phyloP scores from a whole-genome alignment of 2,329 filamentous ascomycete genomes.

The Aaosphaeria arxii region DNA sequence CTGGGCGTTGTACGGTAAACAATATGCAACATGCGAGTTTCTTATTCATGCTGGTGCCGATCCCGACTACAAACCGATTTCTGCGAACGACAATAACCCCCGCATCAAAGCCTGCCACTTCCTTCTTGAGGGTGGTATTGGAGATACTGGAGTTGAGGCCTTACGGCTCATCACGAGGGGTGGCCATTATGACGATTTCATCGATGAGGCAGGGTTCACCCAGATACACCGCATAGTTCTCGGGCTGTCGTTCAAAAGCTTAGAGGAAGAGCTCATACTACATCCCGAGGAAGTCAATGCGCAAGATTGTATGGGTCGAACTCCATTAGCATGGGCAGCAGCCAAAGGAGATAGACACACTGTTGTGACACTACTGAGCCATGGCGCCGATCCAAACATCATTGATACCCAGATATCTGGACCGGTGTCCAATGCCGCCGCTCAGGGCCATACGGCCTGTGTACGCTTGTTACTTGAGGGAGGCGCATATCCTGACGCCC shows the following conservation, averaged over 20 bases:
- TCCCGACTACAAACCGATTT: constrained; percentile 23
- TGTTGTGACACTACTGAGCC: neutral
- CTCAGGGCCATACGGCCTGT: neutral
- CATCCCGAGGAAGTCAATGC: neutral
- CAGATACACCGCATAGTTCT: constrained; percentile 19
- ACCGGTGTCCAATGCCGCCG: neutral
- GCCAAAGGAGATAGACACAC: neutral
- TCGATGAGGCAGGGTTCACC: constrained; percentile 19
- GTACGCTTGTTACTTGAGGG: neutral
- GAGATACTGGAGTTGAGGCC: neutral
- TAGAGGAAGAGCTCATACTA: neutral
- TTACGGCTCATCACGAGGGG: constrained; percentile 1
- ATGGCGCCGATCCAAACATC: neutral
- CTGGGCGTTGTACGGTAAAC: constrained; percentile 34
- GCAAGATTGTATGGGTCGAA: neutral
- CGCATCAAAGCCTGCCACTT: constrained; percentile 22
- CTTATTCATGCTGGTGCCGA: constrained; percentile 25
- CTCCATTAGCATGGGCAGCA: neutral
- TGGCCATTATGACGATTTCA: constrained; percentile 9
- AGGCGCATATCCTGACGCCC: neutral
- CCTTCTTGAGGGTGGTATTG: constrained; percentile 16
- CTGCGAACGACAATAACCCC: constrained; percentile 18
- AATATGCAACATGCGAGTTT: constrained; percentile 28
- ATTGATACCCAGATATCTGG: neutral
- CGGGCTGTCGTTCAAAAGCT: constrained; percentile 7